Evolutionary conservation across 2,329 filamentous ascomycete genomes (phyloP).

Genomic region (Capronia americana): DNA sequence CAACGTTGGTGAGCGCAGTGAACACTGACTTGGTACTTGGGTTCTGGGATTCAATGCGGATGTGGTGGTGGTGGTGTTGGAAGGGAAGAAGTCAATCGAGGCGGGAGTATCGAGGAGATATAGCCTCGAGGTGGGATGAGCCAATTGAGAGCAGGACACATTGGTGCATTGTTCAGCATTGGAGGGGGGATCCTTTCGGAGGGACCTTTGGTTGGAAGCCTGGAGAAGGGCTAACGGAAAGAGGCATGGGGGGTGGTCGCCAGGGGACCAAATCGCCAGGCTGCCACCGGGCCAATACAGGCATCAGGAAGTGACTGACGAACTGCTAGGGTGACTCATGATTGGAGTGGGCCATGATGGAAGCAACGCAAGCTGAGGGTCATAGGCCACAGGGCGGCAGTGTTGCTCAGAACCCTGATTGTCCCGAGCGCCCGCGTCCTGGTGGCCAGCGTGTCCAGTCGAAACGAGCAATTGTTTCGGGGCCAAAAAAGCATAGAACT

Average conservation of each 20-base stretch:
- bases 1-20: slow-evolving; percentile 10
- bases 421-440: slow-evolving; percentile 9
- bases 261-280: slow-evolving; percentile 32
- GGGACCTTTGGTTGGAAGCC: slow-evolving; percentile 35
- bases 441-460: not conserved
- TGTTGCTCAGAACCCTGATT: slow-evolving; percentile 1
- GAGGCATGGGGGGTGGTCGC: slow-evolving; percentile 1
- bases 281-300: slow-evolving; percentile 27
- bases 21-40: not conserved
- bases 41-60: slow-evolving; percentile 11
- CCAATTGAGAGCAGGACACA: slow-evolving; percentile 32
- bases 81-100: slow-evolving; percentile 22
- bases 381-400: slow-evolving; percentile 14
- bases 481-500: slow-evolving; percentile 12
- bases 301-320: slow-evolving; percentile 15
- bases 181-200: slow-evolving; percentile 17
- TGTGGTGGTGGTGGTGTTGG: slow-evolving; percentile 10
- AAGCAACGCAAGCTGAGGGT: not conserved
- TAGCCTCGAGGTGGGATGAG: slow-evolving; percentile 30
- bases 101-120: slow-evolving; percentile 29
- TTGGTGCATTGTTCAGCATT: slow-evolving; percentile 25
- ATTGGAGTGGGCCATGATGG: slow-evolving; percentile 19
- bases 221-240: slow-evolving; percentile 17
- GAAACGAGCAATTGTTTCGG: slow-evolving; percentile 10
- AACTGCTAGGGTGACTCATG: slow-evolving; percentile 22